phyloP scores from a whole-genome alignment of 2,329 filamentous ascomycete genomes.

The Fusarium coicis region DNA sequence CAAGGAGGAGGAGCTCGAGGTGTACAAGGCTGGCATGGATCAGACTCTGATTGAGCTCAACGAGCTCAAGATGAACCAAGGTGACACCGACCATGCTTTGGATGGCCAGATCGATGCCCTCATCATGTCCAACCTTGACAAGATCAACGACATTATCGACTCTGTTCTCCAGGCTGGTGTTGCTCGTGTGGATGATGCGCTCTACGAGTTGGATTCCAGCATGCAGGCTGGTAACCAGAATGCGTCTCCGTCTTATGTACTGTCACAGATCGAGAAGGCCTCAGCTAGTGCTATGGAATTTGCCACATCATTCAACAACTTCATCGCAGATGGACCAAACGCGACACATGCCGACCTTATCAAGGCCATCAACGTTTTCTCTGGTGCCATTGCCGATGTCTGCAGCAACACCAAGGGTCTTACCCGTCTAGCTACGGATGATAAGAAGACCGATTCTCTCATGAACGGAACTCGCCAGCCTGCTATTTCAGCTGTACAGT shows the following conservation, averaged over 20 bases:
- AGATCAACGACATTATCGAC: slow-evolving; percentile 98
- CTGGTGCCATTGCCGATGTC: slow-evolving; percentile 91
- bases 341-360: slow-evolving; percentile 91
- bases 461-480: slow-evolving; percentile 85
- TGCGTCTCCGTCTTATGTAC: slow-evolving; percentile 90
- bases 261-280: slow-evolving; percentile 97
- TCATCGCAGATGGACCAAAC: slow-evolving; percentile 95
- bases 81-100: slow-evolving; percentile 80
- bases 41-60: slow-evolving; percentile 93
- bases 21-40: slow-evolving; percentile 98
- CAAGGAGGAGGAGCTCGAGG: slow-evolving; percentile 97
- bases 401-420: slow-evolving; percentile 97
- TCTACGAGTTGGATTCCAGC: slow-evolving; percentile 96
- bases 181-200: slow-evolving; percentile 91
- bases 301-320: slow-evolving; percentile 97
- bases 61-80: slow-evolving; percentile 81
- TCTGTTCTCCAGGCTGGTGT: slow-evolving; percentile 94
- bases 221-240: slow-evolving; percentile 99
- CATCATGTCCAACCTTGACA: slow-evolving; percentile 85
- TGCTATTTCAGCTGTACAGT: slow-evolving; percentile 87
- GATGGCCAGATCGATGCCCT: slow-evolving; percentile 93
- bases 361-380: slow-evolving; percentile 89
- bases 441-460: slow-evolving; percentile 91
- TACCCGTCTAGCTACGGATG: slow-evolving; percentile 90
- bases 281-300: slow-evolving; percentile 96